These are phyloP conservation scores for Alternaria triticimaculans DNA, from an alignment of 2,329 filamentous ascomycete species.

Conservation along the genomic window DNA sequence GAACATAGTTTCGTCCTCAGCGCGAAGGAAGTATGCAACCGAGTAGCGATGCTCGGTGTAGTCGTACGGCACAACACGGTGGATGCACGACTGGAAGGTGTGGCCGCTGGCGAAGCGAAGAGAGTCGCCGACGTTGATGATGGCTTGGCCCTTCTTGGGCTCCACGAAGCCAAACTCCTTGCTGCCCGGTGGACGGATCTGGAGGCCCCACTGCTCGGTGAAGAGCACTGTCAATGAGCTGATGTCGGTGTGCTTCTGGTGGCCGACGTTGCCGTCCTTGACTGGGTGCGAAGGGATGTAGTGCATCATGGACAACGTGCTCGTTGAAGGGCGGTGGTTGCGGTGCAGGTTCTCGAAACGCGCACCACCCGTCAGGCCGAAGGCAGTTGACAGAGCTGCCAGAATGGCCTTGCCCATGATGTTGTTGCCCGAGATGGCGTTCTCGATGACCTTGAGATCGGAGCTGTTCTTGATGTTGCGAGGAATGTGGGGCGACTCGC, in stretches of 20 bases:
- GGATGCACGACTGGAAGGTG: conserved; percentile 64
- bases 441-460: conserved; percentile 35
- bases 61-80: conserved; percentile 63
- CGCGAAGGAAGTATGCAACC: conserved; percentile 65
- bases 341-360: conserved; percentile 42
- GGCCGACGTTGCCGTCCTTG: conserved; percentile 32
- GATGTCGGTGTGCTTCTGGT: conserved; percentile 45
- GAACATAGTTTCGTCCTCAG: conserved; percentile 64
- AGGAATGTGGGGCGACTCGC: conserved; percentile 32
- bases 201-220: conserved; percentile 64
- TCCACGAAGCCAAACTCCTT: conserved; percentile 52
- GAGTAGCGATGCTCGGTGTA: conserved; percentile 63
- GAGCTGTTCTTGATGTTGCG: conserved; percentile 36
- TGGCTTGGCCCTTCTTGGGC: conserved; percentile 59
- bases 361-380: conserved; percentile 30
- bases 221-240: conserved; percentile 50
- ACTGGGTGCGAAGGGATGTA: conserved; percentile 36
- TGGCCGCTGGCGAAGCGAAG: conserved; percentile 62
- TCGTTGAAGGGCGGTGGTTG: conserved; percentile 42
- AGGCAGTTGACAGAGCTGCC: conserved; percentile 51
- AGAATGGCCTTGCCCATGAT: conserved; percentile 52
- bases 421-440: conserved; percentile 38
- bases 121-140: conserved; percentile 67
- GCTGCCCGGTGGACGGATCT: conserved; percentile 61
- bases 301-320: conserved; percentile 44